Conservation (phyloP, 495 filamentous ascomycete genomes). For the Bacidia gigantensis region DNA sequence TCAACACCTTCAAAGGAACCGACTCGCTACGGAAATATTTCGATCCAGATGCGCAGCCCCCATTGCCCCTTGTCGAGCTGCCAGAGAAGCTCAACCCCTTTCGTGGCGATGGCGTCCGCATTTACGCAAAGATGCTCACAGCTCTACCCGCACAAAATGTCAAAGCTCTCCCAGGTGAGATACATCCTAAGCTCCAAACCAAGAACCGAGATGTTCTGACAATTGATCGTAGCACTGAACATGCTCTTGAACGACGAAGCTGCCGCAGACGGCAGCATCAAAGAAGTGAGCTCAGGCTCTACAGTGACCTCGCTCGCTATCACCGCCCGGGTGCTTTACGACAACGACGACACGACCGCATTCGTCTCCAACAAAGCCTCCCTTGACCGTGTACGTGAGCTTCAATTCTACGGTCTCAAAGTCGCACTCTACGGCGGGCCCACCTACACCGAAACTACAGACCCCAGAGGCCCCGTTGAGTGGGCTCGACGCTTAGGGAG, state of each 20-base stretch:
- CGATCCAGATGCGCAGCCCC: conserved; percentile 41
- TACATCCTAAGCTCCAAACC: too few relatives aligned
- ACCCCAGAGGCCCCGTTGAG: conserved; percentile 40
- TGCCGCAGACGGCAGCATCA: conserved; percentile 34
- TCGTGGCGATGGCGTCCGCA: conserved; percentile 39
- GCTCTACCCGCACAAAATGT: conserved; percentile 50
- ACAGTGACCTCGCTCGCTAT: conserved; percentile 48
- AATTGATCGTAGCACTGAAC: conserved; percentile 42
- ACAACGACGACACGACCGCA: conserved; percentile 37
- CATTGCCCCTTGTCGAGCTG: conserved; percentile 46
- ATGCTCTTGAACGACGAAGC: conserved; percentile 36
- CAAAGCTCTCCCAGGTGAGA: conserved; percentile 46
- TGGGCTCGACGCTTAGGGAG: conserved; percentile 28
- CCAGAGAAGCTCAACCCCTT: conserved; percentile 43
- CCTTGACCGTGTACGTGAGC: conserved; percentile 35
- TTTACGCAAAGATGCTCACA: conserved; percentile 53
- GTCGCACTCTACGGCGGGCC: conserved; percentile 44
- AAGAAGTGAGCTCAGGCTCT: conserved; percentile 50
- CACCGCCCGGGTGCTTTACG: conserved; percentile 38
- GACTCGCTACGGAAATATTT: conserved; percentile 43
- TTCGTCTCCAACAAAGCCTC: conserved; percentile 49
- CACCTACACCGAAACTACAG: conserved; percentile 42
- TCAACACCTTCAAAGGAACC: conserved; percentile 43
- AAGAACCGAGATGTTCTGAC: neutral
- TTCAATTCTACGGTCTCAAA: conserved; percentile 47